A percentile compares a stretch with the other conserved stretches of the same genome.
Evolutionary conservation across 441 rosid genomes (phyloP).

Genomic region (Jatropha multifida): DNA sequence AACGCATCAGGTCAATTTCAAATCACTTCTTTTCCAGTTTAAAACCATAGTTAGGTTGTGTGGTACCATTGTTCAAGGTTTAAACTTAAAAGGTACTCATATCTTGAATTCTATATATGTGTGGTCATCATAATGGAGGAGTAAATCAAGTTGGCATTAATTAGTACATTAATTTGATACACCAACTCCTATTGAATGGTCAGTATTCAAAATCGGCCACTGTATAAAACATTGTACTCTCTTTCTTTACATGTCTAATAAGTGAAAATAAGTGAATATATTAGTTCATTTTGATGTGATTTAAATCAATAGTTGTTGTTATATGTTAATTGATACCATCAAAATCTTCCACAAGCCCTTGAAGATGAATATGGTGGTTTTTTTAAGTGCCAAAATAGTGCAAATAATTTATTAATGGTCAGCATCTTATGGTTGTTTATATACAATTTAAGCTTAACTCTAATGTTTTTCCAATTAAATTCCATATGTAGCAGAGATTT

Average conservation of each 20-base stretch:
- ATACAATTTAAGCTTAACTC: neutral
- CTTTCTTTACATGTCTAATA: neutral
- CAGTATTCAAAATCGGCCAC: no score
- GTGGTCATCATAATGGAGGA: constrained; percentile 49
- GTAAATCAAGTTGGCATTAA: constrained; percentile 43
- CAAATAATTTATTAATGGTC: constrained; percentile 7
- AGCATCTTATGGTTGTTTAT: neutral
- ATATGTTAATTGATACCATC: constrained; percentile 33
- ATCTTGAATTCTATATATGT: constrained; percentile 17
- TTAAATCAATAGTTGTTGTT: neutral
- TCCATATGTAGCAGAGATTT: constrained; percentile 11
- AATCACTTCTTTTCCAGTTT: no score
- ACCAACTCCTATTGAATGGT: constrained; percentile 49
- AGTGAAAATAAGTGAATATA: no score
- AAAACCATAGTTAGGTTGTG: no score
- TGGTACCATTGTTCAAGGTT: no score
- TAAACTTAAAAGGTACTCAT: neutral
- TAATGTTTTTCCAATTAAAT: neutral
- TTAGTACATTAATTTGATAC: constrained; percentile 38
- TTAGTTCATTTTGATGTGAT: neutral
- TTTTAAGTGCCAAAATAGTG: constrained; percentile 14
- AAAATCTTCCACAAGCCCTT: constrained; percentile 37
- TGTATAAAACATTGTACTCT: no score
- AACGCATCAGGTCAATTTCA: no score
- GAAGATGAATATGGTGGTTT: constrained; percentile 31